phyloP scores from a whole-genome alignment of 306 rosid species.

The Heteromeles arbutifolia region DNA sequence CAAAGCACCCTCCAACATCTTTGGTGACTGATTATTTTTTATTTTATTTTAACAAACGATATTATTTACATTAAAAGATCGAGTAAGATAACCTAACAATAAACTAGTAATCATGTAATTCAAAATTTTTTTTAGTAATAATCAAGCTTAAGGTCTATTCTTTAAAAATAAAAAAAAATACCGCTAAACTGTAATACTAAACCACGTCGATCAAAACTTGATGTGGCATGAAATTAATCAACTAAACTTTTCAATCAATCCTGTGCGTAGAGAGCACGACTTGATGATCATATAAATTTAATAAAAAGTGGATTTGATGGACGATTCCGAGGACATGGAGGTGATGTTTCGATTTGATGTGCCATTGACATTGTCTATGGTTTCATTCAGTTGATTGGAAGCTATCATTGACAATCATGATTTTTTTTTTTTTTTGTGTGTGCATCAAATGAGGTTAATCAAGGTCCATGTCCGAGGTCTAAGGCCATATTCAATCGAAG shows the following conservation, averaged over 20 bases:
- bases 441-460: background rate
- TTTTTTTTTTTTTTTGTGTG: background rate
- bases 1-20: too few species aligned
- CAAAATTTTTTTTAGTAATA: too few species aligned
- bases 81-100: rapidly evolving
- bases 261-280: background rate
- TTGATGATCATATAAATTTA: background rate
- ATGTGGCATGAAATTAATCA: background rate
- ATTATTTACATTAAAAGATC: too few species aligned
- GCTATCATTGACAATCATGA: background rate
- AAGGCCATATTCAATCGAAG: too few species aligned
- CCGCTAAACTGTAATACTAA: too few species aligned
- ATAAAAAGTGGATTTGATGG: background rate
- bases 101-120: rapidly evolving
- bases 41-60: too few species aligned
- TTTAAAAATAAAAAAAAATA: too few species aligned
- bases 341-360: background rate
- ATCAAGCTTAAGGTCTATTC: rapidly evolving
- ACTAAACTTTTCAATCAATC: background rate
- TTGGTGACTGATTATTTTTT: too few species aligned
- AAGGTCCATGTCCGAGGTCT: background rate
- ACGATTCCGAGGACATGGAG: background rate
- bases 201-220: background rate
- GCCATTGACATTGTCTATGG: background rate
- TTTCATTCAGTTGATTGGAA: background rate